Evolutionary conservation across 495 filamentous ascomycete genomes (phyloP), one percentile per base, ranked within the genome.

Genomic region (Aspergillus carlsbadensis): DNA sequence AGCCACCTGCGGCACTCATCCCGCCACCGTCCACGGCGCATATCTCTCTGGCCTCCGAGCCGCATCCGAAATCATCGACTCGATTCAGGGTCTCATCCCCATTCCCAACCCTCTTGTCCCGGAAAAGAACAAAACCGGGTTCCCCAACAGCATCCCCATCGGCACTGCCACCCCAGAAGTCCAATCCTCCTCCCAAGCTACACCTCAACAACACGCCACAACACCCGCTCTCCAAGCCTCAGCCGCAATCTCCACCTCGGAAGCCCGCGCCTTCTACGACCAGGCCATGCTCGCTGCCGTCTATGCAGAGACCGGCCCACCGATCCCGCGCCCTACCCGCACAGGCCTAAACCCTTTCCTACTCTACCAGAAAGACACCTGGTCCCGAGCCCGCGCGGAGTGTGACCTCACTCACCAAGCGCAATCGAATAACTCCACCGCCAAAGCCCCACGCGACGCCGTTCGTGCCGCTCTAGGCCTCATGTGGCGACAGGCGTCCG

Each of bases 1-100:
- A 73, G 93, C 94, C 36, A 97, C 94, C 3, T 96, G 88, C 68
- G 91, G 90, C 43, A 95, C 91, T 2, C 92, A 99, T 69, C 94
- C 94, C 8, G 94, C 94, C 24, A 98, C 94, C 5, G 94, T 98
- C 1, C 94, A 99, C 61, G 94, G 94, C 6, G 94, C 94, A 6
- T 99, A 96, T 68, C 83, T 99, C 18, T 95, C 92, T 7, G 94
- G 94, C 8, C 78, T 97, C 3, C 85, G 93, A 15, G 93, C 89
- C 4, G 94, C 95, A 3, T 82, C 89, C 15, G 91, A 98, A 56
- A 80, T 98, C 1, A 78, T 96, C 44, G 85, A 90, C 47, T 70
- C 84, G 8, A 79, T 96, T 62, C 68, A 92, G 42, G 95, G 94
- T 2, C 88, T 91, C 1, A 93, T 98, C 57, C 68, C 84, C 24